Evolutionary conservation across 345 rosid species (phyloP).

Genomic region (Euclidium syriacum): DNA sequence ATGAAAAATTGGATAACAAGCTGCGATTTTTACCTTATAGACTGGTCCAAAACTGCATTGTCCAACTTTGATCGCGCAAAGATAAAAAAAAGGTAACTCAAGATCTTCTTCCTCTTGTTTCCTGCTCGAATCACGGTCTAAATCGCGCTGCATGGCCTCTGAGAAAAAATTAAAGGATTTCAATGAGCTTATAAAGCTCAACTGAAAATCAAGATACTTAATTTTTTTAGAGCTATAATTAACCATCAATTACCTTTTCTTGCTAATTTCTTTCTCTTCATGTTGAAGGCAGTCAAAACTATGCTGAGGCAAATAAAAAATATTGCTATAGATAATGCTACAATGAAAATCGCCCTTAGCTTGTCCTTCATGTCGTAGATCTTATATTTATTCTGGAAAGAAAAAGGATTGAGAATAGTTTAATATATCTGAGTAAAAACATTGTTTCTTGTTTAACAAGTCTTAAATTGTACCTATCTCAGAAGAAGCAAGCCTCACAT

Average conservation of each 20-base stretch:
- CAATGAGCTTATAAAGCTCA: not conserved
- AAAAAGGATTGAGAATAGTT: not conserved
- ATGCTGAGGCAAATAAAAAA: slow-evolving; percentile 18
- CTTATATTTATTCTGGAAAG: slow-evolving; percentile 15
- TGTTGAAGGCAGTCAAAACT: not conserved
- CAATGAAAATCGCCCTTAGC: slow-evolving; percentile 12
- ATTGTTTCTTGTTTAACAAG: slow-evolving; percentile 6
- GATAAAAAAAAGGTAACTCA: slow-evolving; percentile 31
- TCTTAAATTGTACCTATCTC: slow-evolving; percentile 27
- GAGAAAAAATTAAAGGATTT: not conserved
- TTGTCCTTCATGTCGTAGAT: slow-evolving; percentile 6
- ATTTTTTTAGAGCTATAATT: not conserved
- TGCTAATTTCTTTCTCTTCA: slow-evolving; percentile 17
- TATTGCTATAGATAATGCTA: slow-evolving; percentile 6
- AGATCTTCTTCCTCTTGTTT: slow-evolving; percentile 20
- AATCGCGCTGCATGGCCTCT: slow-evolving; percentile 11
- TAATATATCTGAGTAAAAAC: not conserved
- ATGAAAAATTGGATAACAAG: not conserved
- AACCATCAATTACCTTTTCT: slow-evolving; percentile 13
- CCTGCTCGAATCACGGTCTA: slow-evolving; percentile 18
- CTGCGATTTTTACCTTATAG: slow-evolving; percentile 41
- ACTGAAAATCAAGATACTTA: not conserved
- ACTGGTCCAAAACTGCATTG: slow-evolving; percentile 74
- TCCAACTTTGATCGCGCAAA: slow-evolving; percentile 48
- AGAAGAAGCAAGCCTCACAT: slow-evolving; percentile 48